Percentiles rank a stretch among this genome's conserved stretches.
phyloP scores from a whole-genome alignment of 176 grass and related monocot genomes.

The Tillandsia fasciculata region DNA sequence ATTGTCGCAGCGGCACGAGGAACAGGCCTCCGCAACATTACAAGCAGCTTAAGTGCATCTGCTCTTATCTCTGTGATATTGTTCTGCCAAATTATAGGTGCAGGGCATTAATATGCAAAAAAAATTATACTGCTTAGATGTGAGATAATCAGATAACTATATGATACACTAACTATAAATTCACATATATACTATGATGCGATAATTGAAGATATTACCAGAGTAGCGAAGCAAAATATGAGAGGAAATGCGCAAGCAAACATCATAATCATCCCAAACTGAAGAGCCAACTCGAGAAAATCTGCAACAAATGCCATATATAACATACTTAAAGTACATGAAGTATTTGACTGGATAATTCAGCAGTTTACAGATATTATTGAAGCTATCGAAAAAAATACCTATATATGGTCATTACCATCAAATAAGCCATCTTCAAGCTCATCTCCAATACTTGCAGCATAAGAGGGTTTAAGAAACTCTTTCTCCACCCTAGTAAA shows the following conservation, averaged over 20 bases:
- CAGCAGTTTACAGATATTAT: background rate
- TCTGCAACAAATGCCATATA: slow-evolving; percentile 37
- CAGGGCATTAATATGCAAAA: background rate
- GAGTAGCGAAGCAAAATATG: slow-evolving; percentile 89
- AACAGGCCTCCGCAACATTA: slow-evolving; percentile 74
- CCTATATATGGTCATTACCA: slow-evolving; percentile 41
- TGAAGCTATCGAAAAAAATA: slow-evolving; percentile 8
- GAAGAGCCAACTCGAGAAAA: slow-evolving; percentile 85
- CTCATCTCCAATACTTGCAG: slow-evolving; percentile 75
- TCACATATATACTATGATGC: background rate
- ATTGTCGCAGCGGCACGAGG: slow-evolving; percentile 87
- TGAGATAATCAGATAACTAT: background rate
- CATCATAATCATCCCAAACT: slow-evolving; percentile 99
- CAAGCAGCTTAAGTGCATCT: slow-evolving; percentile 82
- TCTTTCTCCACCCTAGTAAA: slow-evolving; percentile 96
- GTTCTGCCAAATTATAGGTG: slow-evolving; percentile 34
- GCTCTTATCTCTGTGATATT: slow-evolving; percentile 96
- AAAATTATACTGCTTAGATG: background rate
- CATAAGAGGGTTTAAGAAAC: slow-evolving; percentile 84
- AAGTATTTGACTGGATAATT: background rate
- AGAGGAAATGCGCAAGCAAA: slow-evolving; percentile 92
- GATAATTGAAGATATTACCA: slow-evolving; percentile 37
- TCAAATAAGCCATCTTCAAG: slow-evolving; percentile 99
- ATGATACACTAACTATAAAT: background rate
- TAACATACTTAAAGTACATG: slow-evolving; percentile 11